Evolutionary conservation across 78 protist species (phyloP).

Genomic region (Protostelium mycophagum): DNA sequence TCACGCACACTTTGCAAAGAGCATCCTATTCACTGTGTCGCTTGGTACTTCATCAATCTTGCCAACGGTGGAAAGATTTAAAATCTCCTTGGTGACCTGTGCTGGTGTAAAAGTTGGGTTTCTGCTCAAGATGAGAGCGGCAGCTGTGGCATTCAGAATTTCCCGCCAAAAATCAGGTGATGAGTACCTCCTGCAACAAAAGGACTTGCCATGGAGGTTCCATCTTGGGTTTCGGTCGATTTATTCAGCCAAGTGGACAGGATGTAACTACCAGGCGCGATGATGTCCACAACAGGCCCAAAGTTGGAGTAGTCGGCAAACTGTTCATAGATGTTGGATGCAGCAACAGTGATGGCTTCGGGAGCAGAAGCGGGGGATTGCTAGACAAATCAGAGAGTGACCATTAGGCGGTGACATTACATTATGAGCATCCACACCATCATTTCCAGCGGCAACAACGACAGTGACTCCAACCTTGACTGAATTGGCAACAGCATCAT

Average conservation of each 20-base stretch:
- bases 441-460: neutral
- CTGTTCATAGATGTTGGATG: neutral
- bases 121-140: neutral
- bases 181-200: neutral
- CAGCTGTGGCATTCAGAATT: neutral
- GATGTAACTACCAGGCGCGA: neutral
- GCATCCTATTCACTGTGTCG: no score
- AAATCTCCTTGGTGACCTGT: neutral
- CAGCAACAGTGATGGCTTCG: neutral
- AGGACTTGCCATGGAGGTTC: neutral
- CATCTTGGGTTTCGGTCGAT: neutral
- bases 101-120: neutral
- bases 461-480: neutral
- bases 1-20: no score
- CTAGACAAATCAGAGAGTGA: no score
- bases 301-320: neutral
- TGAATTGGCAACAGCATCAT: neutral
- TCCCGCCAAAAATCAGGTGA: neutral
- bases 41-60: no score
- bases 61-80: neutral
- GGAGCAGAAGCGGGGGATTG: neutral
- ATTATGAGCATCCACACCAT: neutral
- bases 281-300: neutral
- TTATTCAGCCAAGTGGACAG: neutral
- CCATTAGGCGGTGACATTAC: no score